These are phyloP conservation scores for Mycena olivaceomarginata DNA, from an alignment of 768 basidiomycete genomes.

Conservation along the genomic window DNA sequence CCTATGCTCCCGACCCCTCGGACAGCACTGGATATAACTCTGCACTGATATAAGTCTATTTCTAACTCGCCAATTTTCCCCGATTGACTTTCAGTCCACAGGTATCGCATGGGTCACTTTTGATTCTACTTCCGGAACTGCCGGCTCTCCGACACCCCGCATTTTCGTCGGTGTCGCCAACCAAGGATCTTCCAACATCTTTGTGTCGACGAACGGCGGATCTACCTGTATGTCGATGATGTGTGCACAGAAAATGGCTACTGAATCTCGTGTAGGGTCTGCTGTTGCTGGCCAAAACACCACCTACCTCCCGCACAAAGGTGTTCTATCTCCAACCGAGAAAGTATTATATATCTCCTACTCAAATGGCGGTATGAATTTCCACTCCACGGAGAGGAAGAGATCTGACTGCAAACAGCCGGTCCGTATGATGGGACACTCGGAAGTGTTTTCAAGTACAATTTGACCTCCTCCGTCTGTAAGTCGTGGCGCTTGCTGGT, in stretches of 20 bases:
- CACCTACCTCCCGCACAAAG: constrained; percentile 79
- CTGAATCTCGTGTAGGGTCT: constrained; percentile 62
- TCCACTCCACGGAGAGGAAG: not conserved
- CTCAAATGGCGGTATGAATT: constrained; percentile 64
- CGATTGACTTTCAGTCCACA: constrained; percentile 28
- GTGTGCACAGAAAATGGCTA: not conserved
- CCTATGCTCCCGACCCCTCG: constrained; percentile 71
- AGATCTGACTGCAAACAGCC: constrained; percentile 50
- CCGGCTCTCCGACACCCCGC: constrained; percentile 73
- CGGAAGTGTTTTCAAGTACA: constrained; percentile 71
- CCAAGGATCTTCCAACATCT: constrained; percentile 72
- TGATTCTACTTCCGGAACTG: constrained; percentile 73
- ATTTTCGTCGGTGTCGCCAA: constrained; percentile 84
- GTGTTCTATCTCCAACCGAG: constrained; percentile 76
- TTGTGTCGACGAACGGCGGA: constrained; percentile 74
- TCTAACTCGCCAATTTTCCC: not conserved
- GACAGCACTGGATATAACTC: constrained; percentile 68
- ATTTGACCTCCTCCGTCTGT: constrained; percentile 72
- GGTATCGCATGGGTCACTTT: constrained; percentile 81
- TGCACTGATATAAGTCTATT: constrained; percentile 59
- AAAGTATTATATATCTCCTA: constrained; percentile 77
- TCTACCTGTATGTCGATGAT: constrained; percentile 66
- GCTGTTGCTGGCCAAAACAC: constrained; percentile 76
- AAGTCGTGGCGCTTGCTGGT: constrained; percentile 30
- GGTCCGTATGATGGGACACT: constrained; percentile 78